phyloP scores from a whole-genome alignment of 345 rosid species.

The Salix dunnii region DNA sequence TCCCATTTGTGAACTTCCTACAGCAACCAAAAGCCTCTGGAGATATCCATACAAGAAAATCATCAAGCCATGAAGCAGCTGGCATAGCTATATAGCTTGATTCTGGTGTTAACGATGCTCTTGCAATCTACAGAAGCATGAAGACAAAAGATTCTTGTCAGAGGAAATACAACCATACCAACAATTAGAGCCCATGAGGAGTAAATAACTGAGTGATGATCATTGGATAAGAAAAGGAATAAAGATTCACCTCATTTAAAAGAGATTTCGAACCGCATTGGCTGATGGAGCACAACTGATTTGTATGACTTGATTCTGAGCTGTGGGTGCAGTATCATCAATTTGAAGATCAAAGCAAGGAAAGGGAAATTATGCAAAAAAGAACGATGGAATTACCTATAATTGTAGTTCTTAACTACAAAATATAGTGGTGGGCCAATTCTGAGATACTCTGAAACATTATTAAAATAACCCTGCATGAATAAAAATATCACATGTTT shows the following conservation, averaged over 20 bases:
- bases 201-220: not conserved
- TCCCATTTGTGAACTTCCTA: slow-evolving; percentile 84
- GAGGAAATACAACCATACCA: not conserved
- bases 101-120: slow-evolving; percentile 74
- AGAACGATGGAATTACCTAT: slow-evolving; percentile 52
- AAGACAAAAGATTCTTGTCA: slow-evolving; percentile 14
- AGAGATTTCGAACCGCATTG: slow-evolving; percentile 85
- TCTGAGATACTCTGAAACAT: slow-evolving; percentile 71
- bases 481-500: slow-evolving; percentile 10
- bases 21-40: slow-evolving; percentile 99
- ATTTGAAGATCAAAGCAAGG: not conserved
- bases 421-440: slow-evolving; percentile 94
- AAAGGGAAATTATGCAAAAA: slow-evolving; percentile 1
- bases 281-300: slow-evolving; percentile 91
- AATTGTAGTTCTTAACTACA: slow-evolving; percentile 87
- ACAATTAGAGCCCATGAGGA: not conserved
- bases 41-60: slow-evolving; percentile 95
- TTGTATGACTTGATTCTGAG: slow-evolving; percentile 81
- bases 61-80: slow-evolving; percentile 99
- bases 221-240: not conserved
- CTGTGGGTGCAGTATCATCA: slow-evolving; percentile 45
- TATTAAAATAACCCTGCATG: slow-evolving; percentile 80
- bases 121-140: slow-evolving; percentile 55
- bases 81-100: slow-evolving; percentile 95
- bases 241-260: slow-evolving; percentile 65